A percentile compares a stretch with the other conserved stretches of the same genome.
phyloP scores from a whole-genome alignment of 768 basidiomycete species.

The Sporobolomyces roseus region DNA sequence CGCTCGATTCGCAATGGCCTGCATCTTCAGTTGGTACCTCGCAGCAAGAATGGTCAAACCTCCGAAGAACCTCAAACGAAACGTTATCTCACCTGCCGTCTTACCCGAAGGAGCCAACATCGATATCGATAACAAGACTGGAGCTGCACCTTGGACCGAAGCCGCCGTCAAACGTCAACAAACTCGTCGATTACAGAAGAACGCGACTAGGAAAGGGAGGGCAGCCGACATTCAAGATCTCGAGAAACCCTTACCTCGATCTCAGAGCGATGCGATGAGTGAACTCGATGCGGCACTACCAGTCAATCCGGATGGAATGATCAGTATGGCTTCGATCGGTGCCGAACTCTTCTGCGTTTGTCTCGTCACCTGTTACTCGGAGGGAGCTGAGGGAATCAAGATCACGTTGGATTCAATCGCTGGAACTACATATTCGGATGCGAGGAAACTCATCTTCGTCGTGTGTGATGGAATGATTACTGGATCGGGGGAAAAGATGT shows the following conservation, averaged over 20 bases:
- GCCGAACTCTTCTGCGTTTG: slow-evolving; percentile 92
- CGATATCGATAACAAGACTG: slow-evolving; percentile 81
- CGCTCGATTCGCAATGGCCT: slow-evolving; percentile 91
- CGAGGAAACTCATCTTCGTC: slow-evolving; percentile 84
- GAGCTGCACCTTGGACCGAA: slow-evolving; percentile 91
- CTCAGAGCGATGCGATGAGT: slow-evolving; percentile 46
- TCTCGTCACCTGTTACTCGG: slow-evolving; percentile 95
- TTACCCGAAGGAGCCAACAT: slow-evolving; percentile 94
- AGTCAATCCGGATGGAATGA: slow-evolving; percentile 62
- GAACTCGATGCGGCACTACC: slow-evolving; percentile 56
- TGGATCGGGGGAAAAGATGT: slow-evolving; percentile 88
- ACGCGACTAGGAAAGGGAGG: slow-evolving; percentile 11
- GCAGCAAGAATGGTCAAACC: slow-evolving; percentile 75
- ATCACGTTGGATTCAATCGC: slow-evolving; percentile 93
- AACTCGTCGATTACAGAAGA: slow-evolving; percentile 46
- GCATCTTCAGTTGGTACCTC: slow-evolving; percentile 93
- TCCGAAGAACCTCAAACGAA: slow-evolving; percentile 69
- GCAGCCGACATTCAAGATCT: not conserved
- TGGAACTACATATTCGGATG: slow-evolving; percentile 81
- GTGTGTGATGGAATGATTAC: slow-evolving; percentile 99
- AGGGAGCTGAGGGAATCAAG: slow-evolving; percentile 86
- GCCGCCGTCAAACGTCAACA: slow-evolving; percentile 48
- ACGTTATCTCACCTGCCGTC: slow-evolving; percentile 88
- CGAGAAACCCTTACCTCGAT: slow-evolving; percentile 22
- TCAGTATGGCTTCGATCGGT: slow-evolving; percentile 86